phyloP scores from a whole-genome alignment of 108 stramenopile species.

The Fragilariopsis cylindrus region DNA sequence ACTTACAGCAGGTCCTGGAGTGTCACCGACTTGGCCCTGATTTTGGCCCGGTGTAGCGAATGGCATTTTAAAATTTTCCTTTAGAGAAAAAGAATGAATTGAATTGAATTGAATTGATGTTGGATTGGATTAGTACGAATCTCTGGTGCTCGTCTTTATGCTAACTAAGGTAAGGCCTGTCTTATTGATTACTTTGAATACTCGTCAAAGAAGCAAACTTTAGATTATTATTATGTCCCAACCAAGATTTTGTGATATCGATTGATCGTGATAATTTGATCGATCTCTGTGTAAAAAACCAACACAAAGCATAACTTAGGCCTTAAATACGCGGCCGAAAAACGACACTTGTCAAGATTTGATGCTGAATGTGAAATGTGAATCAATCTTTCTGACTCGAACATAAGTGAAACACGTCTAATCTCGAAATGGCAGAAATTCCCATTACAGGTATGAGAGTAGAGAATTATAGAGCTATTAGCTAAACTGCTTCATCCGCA shows the following conservation, averaged over 20 bases:
- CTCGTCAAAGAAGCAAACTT: too few relatives aligned
- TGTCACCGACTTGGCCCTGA: conserved; percentile 30
- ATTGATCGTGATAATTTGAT: too few relatives aligned
- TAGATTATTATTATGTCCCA: too few relatives aligned
- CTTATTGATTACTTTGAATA: too few relatives aligned
- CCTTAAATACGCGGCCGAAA: too few relatives aligned
- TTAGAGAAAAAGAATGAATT: background rate
- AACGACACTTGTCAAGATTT: background rate
- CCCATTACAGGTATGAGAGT: background rate
- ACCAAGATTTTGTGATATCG: too few relatives aligned
- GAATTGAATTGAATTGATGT: background rate
- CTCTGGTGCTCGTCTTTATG: too few relatives aligned
- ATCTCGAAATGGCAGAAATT: background rate
- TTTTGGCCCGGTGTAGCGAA: conserved; percentile 29
- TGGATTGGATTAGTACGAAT: too few relatives aligned
- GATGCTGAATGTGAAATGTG: background rate
- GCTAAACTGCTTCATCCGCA: background rate
- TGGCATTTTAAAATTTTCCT: conserved; percentile 13
- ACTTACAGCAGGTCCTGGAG: conserved; percentile 32
- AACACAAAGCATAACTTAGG: too few relatives aligned
- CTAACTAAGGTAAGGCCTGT: too few relatives aligned
- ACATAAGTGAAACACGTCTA: background rate
- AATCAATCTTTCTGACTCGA: background rate
- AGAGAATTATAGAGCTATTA: background rate
- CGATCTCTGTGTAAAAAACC: too few relatives aligned